phyloP scores from a whole-genome alignment of 345 rosid species.

The Leavenworthia alabamica region DNA sequence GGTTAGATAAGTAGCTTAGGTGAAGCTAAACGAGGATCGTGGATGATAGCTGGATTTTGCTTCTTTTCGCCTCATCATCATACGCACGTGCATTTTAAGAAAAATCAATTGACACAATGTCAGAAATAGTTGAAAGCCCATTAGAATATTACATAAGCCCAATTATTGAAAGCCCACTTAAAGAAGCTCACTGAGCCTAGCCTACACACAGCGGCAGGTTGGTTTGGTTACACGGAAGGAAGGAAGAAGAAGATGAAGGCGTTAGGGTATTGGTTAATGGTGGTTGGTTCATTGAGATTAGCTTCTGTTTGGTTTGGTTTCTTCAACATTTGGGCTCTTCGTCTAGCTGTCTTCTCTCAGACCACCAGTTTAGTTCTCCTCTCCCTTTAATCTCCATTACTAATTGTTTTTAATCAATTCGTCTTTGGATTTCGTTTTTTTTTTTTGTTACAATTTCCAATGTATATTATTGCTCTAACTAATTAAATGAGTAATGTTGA shows the following conservation, averaged over 20 bases:
- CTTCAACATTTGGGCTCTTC: slow-evolving; percentile 88
- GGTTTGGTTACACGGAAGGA: not conserved
- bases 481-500: not conserved
- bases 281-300: slow-evolving; percentile 76
- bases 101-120: no score
- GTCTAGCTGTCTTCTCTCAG: slow-evolving; percentile 80
- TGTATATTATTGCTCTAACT: no score
- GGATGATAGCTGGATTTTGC: slow-evolving; percentile 29
- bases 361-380: slow-evolving; percentile 42
- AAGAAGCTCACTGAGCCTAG: no score
- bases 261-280: slow-evolving; percentile 86
- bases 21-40: slow-evolving; percentile 24
- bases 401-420: not conserved
- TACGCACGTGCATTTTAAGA: not conserved
- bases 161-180: not conserved
- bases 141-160: not conserved
- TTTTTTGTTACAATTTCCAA: not conserved
- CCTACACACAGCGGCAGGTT: not conserved
- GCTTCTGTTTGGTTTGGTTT: slow-evolving; percentile 95
- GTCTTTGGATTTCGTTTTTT: not conserved
- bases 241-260: slow-evolving; percentile 52
- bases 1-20: slow-evolving; percentile 1
- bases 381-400: not conserved
- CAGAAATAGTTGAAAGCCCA: not conserved
- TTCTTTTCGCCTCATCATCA: no score